Percentiles rank a stretch among this genome's conserved stretches.
phyloP scores from a whole-genome alignment of 2,329 filamentous ascomycete genomes.

The Monilinia fructicola region DNA sequence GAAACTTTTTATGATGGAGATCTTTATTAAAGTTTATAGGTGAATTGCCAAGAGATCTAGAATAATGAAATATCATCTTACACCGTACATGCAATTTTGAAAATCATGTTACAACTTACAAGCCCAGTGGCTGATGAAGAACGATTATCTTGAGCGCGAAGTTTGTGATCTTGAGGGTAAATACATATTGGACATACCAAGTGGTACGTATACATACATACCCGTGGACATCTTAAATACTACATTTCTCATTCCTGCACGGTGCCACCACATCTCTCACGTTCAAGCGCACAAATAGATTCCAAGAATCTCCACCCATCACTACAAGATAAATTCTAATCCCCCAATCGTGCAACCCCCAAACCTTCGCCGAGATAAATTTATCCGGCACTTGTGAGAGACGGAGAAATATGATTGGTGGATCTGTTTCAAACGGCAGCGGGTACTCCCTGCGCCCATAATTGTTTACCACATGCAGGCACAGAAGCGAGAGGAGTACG shows the following conservation, averaged over 20 bases:
- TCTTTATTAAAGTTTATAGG: neutral
- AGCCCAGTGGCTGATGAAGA: neutral
- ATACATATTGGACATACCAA: neutral
- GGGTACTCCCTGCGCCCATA: neutral
- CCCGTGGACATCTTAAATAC: neutral
- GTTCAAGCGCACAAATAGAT: constrained; percentile 10
- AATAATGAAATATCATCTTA: neutral
- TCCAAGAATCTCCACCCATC: neutral
- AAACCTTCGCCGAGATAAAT: constrained; percentile 6
- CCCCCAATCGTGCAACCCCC: neutral
- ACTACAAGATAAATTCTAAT: too few species aligned
- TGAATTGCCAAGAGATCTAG: neutral
- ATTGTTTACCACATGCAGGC: neutral
- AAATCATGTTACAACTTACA: neutral
- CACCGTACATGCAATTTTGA: neutral
- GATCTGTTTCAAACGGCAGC: neutral
- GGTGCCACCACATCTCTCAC: neutral
- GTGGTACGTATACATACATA: neutral
- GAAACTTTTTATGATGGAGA: neutral
- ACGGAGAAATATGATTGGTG: constrained; percentile 2
- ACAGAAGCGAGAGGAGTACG: neutral
- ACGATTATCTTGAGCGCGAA: neutral
- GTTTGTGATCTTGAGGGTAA: neutral
- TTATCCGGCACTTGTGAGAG: neutral
- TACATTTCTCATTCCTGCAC: neutral